Base-by-base conservation (phyloP, 2,329 filamentous ascomycete species). In the Ophiostoma quercus region DNA sequence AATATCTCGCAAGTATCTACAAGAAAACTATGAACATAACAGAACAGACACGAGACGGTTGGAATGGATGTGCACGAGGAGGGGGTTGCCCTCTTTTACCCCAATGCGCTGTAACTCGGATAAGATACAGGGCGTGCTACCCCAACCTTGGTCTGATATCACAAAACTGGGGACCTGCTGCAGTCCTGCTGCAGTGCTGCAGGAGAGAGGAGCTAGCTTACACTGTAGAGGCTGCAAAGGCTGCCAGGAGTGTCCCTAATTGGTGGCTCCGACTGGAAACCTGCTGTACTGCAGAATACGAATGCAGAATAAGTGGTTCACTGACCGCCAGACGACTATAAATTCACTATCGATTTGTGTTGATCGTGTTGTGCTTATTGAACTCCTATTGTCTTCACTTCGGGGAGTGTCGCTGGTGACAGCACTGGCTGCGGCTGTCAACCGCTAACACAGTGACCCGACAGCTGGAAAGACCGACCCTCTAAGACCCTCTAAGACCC, bases 121-220 rank as follows among this genome's bases (percentile, higher is more conserved):
- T 34, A 34, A 34, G 34, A 34, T 34, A 34, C 34, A 34, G 47
- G 11, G 39, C 12, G 39, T 41, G 12, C 39, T 57, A 57, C 51
- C 51, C 51, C 51, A 29, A 57, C n/a, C 51, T 57, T 57, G 51
- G n/a, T 57, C 51, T 57, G 51, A 57, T 57, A 57, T 57, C 22
- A 65, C 62, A 65, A 65, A 65, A 65, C 62, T 65, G 62, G 62
- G 34, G 62, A 22, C 62, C 12, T 32, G 25, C 11, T 22, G 32
- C 60, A 39, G 19, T 65, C 34, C 8, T 34, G 34, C 34, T 34
- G 47, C 47, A 51, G 16, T 34, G 34, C 34, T 34, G 47, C 47
- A 51, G 16, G 47, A n/a, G 47, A 51, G 16, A 34, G 25, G 57
- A 25, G 14, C 22, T 25, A 57, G 16, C 43, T 57, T 57, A 57